Percentiles rank a stretch among this genome's conserved stretches.
Evolutionary conservation across 1,284 basidiomycete genomes (phyloP).

Genomic region (Boletus sp.): DNA sequence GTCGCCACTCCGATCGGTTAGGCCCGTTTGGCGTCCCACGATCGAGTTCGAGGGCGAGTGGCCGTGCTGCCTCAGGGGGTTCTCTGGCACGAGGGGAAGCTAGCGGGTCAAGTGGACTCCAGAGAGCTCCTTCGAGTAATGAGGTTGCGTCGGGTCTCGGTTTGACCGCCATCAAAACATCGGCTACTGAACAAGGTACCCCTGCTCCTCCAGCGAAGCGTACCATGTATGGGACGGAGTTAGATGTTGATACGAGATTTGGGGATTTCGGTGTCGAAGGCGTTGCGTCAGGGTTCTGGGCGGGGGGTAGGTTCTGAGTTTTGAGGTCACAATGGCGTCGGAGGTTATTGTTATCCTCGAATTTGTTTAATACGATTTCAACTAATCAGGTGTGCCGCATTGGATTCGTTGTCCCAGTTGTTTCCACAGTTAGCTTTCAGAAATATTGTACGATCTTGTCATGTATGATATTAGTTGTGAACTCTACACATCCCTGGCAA

Average conservation of each 20-base stretch:
- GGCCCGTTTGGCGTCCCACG: conserved; percentile 32
- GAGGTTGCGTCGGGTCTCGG: conserved; percentile 41
- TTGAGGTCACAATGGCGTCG: conserved; percentile 13
- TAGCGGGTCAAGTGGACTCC: conserved; percentile 27
- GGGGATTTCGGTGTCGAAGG: conserved; percentile 78
- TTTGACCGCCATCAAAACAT: conserved; percentile 34
- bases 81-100: conserved; percentile 29
- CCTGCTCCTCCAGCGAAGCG: conserved; percentile 45
- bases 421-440: conserved; percentile 1
- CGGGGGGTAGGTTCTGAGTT: conserved; percentile 41
- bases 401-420: neutral
- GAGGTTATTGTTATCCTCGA: conserved; percentile 9
- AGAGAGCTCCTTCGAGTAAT: conserved; percentile 35
- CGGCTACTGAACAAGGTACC: conserved; percentile 29
- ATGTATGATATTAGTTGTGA: conserved; percentile 24
- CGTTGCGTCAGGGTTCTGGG: conserved; percentile 68
- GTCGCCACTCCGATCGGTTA: conserved; percentile 35
- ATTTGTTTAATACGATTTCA: conserved; percentile 7
- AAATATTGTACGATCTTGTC: conserved; percentile 14
- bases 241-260: conserved; percentile 71
- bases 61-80: conserved; percentile 30
- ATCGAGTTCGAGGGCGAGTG: conserved; percentile 34
- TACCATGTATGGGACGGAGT: conserved; percentile 79
- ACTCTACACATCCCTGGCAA: neutral
- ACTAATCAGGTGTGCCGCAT: conserved; percentile 11